Conservation (phyloP, 345 rosid genomes). For the Arabis hirsuta region DNA sequence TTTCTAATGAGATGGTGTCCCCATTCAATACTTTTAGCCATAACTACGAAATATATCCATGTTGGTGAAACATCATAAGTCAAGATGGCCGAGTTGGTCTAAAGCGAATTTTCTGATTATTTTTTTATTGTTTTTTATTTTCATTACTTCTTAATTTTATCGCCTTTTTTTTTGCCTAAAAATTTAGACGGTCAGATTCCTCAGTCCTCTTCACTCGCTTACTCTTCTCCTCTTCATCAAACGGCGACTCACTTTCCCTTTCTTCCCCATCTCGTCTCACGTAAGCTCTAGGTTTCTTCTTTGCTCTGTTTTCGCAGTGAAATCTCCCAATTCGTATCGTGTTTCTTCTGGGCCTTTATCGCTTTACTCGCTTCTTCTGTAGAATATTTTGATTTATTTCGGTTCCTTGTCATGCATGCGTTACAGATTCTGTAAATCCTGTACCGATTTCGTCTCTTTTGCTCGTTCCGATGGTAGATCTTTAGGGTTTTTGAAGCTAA, state of each 20-base stretch:
- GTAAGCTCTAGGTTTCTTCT: slow-evolving; percentile 16
- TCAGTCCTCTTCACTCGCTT: slow-evolving; percentile 4
- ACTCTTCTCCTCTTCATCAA: not conserved
- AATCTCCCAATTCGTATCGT: not conserved
- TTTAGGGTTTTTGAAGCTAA: not conserved
- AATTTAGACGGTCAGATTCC: slow-evolving; percentile 1
- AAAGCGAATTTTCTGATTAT: slow-evolving; percentile 45
- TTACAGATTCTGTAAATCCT: not conserved
- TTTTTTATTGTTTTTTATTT: not conserved
- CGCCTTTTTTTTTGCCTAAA: not conserved
- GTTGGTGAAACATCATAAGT: not conserved
- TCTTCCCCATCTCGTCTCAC: not conserved
- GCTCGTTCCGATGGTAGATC: not conserved
- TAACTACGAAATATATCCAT: no score
- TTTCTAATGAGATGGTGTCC: no score
- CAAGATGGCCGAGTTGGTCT: no score
- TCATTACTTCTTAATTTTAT: no score
- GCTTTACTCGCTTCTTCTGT: not conserved
- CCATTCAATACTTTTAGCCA: no score
- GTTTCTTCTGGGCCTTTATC: not conserved
- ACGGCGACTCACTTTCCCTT: not conserved
- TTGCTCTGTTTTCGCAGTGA: not conserved
- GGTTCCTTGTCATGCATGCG: slow-evolving; percentile 21
- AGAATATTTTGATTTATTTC: not conserved
- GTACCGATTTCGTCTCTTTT: slow-evolving; percentile 22